Conservation (phyloP, 2,329 filamentous ascomycete species). For the Dothistroma septosporum region DNA sequence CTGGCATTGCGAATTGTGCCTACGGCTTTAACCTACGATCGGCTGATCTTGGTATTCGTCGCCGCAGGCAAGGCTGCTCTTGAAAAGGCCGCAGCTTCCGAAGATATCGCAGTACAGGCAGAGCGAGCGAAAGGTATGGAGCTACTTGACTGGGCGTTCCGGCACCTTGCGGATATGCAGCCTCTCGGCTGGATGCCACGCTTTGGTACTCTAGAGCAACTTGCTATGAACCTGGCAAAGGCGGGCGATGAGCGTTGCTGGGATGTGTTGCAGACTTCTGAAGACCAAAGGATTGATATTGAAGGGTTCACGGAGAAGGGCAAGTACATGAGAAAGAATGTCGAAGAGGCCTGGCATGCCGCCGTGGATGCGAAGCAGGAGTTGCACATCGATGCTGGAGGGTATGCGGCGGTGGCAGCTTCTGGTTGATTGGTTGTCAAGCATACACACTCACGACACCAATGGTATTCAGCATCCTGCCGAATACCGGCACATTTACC, state of each 20-base stretch:
- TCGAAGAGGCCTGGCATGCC: constrained; percentile 25
- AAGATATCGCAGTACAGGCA: neutral
- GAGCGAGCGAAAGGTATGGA: constrained; percentile 19
- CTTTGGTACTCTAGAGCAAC: constrained; percentile 30
- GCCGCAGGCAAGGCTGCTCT: constrained; percentile 23
- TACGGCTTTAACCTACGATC: constrained; percentile 58
- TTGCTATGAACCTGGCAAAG: constrained; percentile 27
- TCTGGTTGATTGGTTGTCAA: neutral
- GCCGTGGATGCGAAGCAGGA: neutral
- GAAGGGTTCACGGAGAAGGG: constrained; percentile 30
- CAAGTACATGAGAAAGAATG: constrained; percentile 23
- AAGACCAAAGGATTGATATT: constrained; percentile 25
- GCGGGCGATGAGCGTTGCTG: constrained; percentile 32
- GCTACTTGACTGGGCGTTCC: constrained; percentile 31
- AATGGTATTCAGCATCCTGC: neutral
- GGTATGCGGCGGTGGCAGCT: neutral
- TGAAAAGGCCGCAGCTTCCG: neutral
- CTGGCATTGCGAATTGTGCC: constrained; percentile 52
- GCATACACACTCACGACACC: too few species aligned
- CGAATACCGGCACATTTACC: neutral
- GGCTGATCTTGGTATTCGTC: constrained; percentile 55
- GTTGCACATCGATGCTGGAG: neutral
- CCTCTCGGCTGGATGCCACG: constrained; percentile 30
- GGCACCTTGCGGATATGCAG: constrained; percentile 35
- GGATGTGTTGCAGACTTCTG: constrained; percentile 33